Evolutionary conservation across 1,284 basidiomycete species (phyloP).

Genomic region (Coniferiporia sulphurascens): DNA sequence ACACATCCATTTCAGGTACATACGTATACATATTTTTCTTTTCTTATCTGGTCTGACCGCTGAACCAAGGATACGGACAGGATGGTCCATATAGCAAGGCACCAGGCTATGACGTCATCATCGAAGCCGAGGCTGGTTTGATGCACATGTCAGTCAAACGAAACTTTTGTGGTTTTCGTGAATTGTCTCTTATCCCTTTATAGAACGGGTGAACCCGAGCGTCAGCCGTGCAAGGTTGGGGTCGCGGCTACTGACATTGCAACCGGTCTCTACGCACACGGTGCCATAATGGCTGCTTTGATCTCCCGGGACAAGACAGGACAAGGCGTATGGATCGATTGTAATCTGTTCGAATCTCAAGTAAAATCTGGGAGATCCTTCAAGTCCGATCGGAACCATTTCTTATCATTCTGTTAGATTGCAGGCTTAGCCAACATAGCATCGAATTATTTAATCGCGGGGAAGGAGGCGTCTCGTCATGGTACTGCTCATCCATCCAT

Average conservation of each 20-base stretch:
- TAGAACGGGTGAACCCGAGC: conserved; percentile 86
- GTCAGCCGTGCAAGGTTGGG: conserved; percentile 87
- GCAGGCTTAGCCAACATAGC: conserved; percentile 92
- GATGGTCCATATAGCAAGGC: conserved; percentile 82
- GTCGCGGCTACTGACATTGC: conserved; percentile 90
- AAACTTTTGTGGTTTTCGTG: conserved; percentile 2
- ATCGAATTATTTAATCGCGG: conserved; percentile 88
- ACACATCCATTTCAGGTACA: conserved; percentile 85
- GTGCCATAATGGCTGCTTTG: conserved; percentile 88
- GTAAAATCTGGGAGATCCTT: conserved; percentile 36
- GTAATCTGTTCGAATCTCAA: conserved; percentile 84
- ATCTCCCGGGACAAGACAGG: conserved; percentile 82
- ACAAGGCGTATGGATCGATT: conserved; percentile 87
- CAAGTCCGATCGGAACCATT: background rate
- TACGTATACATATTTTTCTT: conserved; percentile 9
- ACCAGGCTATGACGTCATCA: conserved; percentile 89
- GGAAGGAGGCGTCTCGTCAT: conserved; percentile 80
- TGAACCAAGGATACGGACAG: conserved; percentile 78
- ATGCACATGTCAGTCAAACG: conserved; percentile 77
- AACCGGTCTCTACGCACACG: conserved; percentile 90
- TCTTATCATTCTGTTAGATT: conserved; percentile 47
- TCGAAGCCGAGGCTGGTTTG: conserved; percentile 87
- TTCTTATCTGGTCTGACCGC: background rate
- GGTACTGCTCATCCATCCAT: conserved; percentile 91
- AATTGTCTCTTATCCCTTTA: conserved; percentile 4